Conservation (phyloP, 345 rosid species). For the Streptanthus diversifolius region DNA sequence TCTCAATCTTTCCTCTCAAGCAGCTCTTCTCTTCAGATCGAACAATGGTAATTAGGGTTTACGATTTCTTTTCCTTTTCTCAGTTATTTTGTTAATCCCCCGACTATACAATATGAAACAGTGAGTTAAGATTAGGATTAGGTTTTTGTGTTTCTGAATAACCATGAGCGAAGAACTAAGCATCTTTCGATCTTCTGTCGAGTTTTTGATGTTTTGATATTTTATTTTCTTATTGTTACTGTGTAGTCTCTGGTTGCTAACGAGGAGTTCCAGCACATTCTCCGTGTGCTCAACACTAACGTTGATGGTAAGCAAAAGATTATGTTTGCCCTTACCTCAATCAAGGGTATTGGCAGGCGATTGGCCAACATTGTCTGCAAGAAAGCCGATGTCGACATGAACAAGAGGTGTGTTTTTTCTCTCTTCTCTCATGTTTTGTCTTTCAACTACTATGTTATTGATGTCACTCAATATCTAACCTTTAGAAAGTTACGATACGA, state of each 20-base stretch:
- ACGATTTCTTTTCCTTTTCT: background rate
- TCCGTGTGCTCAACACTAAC: constrained; percentile 90
- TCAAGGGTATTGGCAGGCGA: constrained; percentile 87
- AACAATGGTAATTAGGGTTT: background rate
- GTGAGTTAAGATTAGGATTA: background rate
- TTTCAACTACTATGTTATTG: background rate
- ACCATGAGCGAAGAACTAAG: background rate
- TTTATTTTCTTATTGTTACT: background rate
- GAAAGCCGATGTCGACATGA: constrained; percentile 97
- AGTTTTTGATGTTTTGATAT: background rate
- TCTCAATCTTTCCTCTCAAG: background rate
- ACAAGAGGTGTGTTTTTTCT: constrained; percentile 53
- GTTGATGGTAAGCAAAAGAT: constrained; percentile 91
- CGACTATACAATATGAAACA: background rate
- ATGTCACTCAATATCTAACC: background rate
- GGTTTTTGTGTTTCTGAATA: background rate
- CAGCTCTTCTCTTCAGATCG: background rate
- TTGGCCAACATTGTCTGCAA: constrained; percentile 91
- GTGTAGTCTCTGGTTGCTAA: constrained; percentile 76
- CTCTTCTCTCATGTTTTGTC: background rate
- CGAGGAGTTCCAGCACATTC: constrained; percentile 91
- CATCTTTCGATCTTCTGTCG: background rate
- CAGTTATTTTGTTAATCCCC: background rate
- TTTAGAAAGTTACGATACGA: background rate
- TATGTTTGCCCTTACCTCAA: constrained; percentile 91